Evolutionary conservation across 164 flowering plant genomes (phyloP).

Genomic region (Vitis cinerea): DNA sequence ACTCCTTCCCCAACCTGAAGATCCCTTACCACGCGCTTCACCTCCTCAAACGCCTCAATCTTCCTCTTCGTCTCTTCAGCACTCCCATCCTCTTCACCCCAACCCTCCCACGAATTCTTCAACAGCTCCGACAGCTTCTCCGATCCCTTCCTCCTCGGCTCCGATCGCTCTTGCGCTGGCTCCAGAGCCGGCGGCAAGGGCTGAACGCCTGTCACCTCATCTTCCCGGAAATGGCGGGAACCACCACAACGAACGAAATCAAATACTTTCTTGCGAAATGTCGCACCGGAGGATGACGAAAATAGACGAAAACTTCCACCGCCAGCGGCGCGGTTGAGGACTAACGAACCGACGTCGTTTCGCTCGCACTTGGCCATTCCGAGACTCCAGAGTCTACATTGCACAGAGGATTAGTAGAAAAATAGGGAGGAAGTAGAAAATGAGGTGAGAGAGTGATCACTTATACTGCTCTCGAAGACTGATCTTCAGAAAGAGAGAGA

Average conservation of each 20-base stretch:
- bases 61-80: slow-evolving; percentile 54
- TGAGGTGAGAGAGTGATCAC: too few relatives aligned
- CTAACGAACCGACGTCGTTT: slow-evolving; percentile 52
- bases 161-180: background rate
- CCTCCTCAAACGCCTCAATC: slow-evolving; percentile 53
- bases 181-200: background rate
- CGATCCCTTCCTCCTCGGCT: slow-evolving; percentile 20
- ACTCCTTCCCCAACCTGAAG: slow-evolving; percentile 43
- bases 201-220: background rate
- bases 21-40: slow-evolving; percentile 46
- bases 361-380: slow-evolving; percentile 50
- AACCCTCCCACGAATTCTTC: slow-evolving; percentile 32
- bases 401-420: slow-evolving; percentile 9
- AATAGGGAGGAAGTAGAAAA: background rate
- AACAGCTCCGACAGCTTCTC: slow-evolving; percentile 71
- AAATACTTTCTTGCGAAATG: slow-evolving; percentile 38
- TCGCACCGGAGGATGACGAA: slow-evolving; percentile 26
- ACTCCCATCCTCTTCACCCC: slow-evolving; percentile 24
- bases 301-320: slow-evolving; percentile 21
- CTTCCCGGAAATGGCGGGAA: background rate
- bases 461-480: too few relatives aligned
- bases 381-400: slow-evolving; percentile 26
- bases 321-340: slow-evolving; percentile 31
- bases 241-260: slow-evolving; percentile 46
- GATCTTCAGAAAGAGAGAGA: too few relatives aligned